Evolutionary conservation across 331 rosid species (phyloP), one percentile per base, ranked within the genome.

Genomic region (Saraca asoca): DNA sequence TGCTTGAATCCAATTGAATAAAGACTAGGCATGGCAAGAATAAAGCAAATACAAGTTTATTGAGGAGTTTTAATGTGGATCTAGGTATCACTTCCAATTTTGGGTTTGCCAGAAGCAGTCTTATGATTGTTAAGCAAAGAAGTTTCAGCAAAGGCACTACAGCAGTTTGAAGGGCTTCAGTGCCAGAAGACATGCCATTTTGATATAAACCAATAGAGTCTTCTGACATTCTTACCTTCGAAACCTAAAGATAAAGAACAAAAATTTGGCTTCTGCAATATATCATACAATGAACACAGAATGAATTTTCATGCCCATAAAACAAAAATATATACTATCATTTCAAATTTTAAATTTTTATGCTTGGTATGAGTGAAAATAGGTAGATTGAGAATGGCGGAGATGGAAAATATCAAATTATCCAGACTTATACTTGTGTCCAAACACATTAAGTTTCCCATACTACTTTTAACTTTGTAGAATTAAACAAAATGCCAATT

Each of bases 1-100:
- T 87, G 53, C 87, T 85, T 70, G 58, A 84, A 29, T 95, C 97
- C 2, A 91, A 87, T 58, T 91, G 90, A 0, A 85, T 81, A 63
- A 91, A 88, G 62, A 91, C 86, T 53, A 91, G 74, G 70, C 97
- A 91, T 0, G 97, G 97, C 83, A 91, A 80, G 79, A 91, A 91
- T 69, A 91, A 61, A 5, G 94, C n/a, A 48, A 91, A 91, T 8
- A 91, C 95, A 51, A 88, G 91, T 78, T 91, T 86, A 83, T 94
- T 86, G 12, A 91, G 91, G 49, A 91, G 95, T 66, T 66, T 88
- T 51, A 86, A 84, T 5, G 97, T 85, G 0, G 83, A 85, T 69
- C 50, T n/a, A n/a, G n/a, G n/a, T 68, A 91, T 84, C 20, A 91
- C 69, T 48, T 79, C 76, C 69, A 51, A 54, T 69, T 45, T 91